A percentile compares a stretch with the other conserved stretches of the same genome.
Conservation (phyloP, 257 asterid species). For the Dorcoceras hygrometricum region DNA sequence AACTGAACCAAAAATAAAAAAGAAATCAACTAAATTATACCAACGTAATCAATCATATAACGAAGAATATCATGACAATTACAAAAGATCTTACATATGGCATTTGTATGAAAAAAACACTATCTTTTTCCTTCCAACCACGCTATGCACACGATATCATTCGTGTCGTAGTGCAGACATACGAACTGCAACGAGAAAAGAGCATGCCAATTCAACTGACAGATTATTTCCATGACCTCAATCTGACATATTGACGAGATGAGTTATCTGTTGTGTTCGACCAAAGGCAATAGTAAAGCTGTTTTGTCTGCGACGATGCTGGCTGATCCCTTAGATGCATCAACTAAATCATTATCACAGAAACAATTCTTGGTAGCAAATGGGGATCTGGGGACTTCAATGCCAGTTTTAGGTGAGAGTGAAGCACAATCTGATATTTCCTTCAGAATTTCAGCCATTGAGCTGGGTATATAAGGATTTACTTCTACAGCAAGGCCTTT, state of each 20-base stretch:
- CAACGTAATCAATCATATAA: no score
- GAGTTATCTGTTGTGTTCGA: slow-evolving; percentile 26
- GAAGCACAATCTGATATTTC: slow-evolving; percentile 19
- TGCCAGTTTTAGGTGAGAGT: slow-evolving; percentile 16
- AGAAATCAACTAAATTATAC: no score
- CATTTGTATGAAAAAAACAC: neutral
- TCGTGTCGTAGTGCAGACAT: no score
- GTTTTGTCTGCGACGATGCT: slow-evolving; percentile 26
- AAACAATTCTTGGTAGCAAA: slow-evolving; percentile 37
- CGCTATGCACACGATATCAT: neutral
- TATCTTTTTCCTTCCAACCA: neutral
- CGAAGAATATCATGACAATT: neutral
- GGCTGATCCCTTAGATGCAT: slow-evolving; percentile 27
- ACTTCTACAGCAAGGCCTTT: slow-evolving; percentile 10
- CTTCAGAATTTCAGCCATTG: slow-evolving; percentile 23
- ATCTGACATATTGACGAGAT: neutral
- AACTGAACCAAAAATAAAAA: no score
- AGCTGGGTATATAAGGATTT: slow-evolving; percentile 20
- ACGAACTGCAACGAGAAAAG: no score
- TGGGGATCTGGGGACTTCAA: slow-evolving; percentile 35
- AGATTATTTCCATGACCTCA: neutral
- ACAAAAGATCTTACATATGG: neutral
- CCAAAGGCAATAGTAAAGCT: slow-evolving; percentile 25
- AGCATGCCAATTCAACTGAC: neutral
- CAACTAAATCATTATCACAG: slow-evolving; percentile 23